phyloP scores from a whole-genome alignment of 176 grass and related monocot species.

The Carex kokanica region DNA sequence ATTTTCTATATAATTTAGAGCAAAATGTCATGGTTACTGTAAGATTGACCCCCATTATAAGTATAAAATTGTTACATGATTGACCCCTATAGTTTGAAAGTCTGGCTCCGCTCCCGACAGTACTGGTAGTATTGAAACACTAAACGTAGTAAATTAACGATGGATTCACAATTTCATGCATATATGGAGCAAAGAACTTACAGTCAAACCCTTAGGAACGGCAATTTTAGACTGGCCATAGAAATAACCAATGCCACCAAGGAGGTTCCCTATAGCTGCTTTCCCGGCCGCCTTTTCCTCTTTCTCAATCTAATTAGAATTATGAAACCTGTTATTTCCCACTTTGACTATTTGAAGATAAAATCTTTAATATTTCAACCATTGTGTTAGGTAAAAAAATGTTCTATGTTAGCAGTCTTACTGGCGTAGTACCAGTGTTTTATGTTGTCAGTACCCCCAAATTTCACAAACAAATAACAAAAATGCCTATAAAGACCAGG shows the following conservation, averaged over 20 bases:
- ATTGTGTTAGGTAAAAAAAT: background rate
- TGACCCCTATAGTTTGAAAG: too few species aligned
- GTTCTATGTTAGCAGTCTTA: background rate
- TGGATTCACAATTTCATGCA: background rate
- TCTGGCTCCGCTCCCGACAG: background rate
- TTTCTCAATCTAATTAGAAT: slow-evolving; percentile 50
- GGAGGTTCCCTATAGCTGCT: slow-evolving; percentile 79
- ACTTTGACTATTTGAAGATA: slow-evolving; percentile 19
- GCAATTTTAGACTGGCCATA: slow-evolving; percentile 94
- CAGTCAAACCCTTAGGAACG: slow-evolving; percentile 73
- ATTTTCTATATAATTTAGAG: too few species aligned
- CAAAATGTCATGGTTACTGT: too few species aligned
- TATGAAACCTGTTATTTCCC: slow-evolving; percentile 15
- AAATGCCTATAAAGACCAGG: background rate
- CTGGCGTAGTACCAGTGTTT: background rate
- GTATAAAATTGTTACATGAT: too few species aligned
- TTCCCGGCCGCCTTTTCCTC: slow-evolving; percentile 59
- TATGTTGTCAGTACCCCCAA: background rate
- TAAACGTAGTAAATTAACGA: background rate
- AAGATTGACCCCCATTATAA: too few species aligned
- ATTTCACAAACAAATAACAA: background rate
- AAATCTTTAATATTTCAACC: background rate
- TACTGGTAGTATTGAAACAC: background rate
- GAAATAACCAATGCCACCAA: slow-evolving; percentile 93
- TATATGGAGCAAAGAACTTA: slow-evolving; percentile 56